Base-by-base conservation (phyloP, 139 green algal species). In the Pseudopediastrum boryanum region DNA sequence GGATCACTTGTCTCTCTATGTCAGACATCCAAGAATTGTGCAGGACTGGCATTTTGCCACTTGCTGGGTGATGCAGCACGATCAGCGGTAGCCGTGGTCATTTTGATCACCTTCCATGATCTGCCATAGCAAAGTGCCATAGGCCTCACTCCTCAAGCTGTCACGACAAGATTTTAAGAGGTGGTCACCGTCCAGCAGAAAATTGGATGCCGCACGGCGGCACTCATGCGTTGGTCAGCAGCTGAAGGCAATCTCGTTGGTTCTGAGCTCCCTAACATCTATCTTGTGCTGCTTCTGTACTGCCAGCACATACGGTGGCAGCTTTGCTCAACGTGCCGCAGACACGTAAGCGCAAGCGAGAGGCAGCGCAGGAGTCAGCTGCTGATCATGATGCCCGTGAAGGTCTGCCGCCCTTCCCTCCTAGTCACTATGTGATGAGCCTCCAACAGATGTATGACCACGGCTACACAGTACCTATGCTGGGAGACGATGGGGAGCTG, bases 381-480 rank as follows among this genome's bases (percentile, higher is more conserved):
- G 66, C 38, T 23, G 54, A 38, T 54, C 38, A 44, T 31, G 42
- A 9, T 48, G 16, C 27, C 25, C 27, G 42, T 25, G 19, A 44
- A 23, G 75, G 64, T 4, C 71, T 78, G 72, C 75, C 77, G 7
- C 75, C 61, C 4, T 90, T 94, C 68, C 88, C 88, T 4, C 79
- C 85, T 12, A 85, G 81, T 9, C 78, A 93, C 58, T 94, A 94
- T 68, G 43, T 80, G 5, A 42, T 89, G 0, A 86, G 69, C 0
- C 41, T 83, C 8, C 58, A 85, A 46, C 42, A 92, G 71, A 85
- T 93, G 87, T 48, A 82, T 50, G 33, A 43, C 8, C 71, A 88
- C 64, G 72, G 79, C n/a, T 94, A 89, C 79, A 85, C 86, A 1
- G 62, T 94, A 50, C 85, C 90, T 12, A 63, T 35, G 7, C 36